phyloP scores from a whole-genome alignment of 352 stramenopile species.

The Halophytophthora polymorphica region DNA sequence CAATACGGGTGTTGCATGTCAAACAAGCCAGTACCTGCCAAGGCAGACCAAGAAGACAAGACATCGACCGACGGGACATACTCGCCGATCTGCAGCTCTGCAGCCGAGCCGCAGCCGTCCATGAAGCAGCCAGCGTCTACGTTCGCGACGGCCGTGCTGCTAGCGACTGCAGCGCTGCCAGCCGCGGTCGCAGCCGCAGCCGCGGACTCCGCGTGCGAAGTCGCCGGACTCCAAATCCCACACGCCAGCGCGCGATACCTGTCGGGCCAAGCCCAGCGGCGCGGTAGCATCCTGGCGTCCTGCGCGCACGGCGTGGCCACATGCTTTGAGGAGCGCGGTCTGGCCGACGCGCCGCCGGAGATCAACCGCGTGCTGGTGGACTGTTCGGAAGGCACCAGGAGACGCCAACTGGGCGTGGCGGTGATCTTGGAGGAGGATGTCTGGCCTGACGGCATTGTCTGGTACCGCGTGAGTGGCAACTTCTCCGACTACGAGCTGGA shows the following conservation, averaged over 20 bases:
- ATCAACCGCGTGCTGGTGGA: conserved; percentile 37
- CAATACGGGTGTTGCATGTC: no score
- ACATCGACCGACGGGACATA: no score
- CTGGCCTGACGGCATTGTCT: conserved; percentile 69
- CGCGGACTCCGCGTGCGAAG: conserved; percentile 39
- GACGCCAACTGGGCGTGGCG: conserved; percentile 50
- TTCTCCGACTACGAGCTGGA: conserved; percentile 45
- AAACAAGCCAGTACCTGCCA: no score
- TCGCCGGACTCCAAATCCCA: conserved; percentile 41
- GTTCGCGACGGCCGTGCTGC: no score
- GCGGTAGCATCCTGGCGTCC: conserved; percentile 48
- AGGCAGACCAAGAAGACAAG: no score
- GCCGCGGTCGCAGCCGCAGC: background rate
- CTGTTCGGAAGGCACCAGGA: conserved; percentile 24
- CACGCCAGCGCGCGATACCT: conserved; percentile 54
- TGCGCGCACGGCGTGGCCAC: conserved; percentile 40
- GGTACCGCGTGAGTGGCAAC: conserved; percentile 57
- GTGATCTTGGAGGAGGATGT: conserved; percentile 52
- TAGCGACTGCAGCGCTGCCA: no score
- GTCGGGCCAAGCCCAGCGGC: conserved; percentile 36
- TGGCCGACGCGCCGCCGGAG: conserved; percentile 50
- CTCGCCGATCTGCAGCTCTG: no score
- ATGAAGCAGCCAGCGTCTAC: no score
- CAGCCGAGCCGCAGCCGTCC: no score
- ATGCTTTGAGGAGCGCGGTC: conserved; percentile 63